phyloP scores from a whole-genome alignment of 805 yeast species.

The Kluyveromyces lactis region DNA sequence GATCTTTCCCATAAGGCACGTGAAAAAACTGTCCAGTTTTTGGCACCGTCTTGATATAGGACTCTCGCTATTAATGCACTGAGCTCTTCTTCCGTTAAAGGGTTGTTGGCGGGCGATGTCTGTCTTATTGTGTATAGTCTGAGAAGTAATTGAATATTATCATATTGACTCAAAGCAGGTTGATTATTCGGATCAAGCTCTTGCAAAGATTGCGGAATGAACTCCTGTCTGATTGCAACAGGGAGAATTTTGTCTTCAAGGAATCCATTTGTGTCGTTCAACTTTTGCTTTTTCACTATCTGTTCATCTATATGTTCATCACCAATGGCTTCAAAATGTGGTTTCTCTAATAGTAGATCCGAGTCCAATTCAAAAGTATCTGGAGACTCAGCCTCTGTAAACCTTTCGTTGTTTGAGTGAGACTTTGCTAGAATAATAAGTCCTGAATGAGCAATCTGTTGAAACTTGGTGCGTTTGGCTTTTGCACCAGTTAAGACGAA shows the following conservation, averaged over 20 bases:
- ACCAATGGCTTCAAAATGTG: slow-evolving; percentile 56
- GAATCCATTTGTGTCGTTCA: slow-evolving; percentile 31
- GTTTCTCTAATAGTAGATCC: slow-evolving; percentile 70
- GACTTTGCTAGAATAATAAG: slow-evolving; percentile 68
- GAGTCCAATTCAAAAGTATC: slow-evolving; percentile 59
- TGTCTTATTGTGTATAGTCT: slow-evolving; percentile 55
- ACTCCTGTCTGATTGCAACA: slow-evolving; percentile 50
- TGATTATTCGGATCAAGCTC: slow-evolving; percentile 73
- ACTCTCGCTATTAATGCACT: slow-evolving; percentile 68
- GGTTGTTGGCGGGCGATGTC: slow-evolving; percentile 63
- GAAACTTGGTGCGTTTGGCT: slow-evolving; percentile 82
- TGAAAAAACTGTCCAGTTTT: slow-evolving; percentile 66
- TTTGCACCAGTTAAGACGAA: slow-evolving; percentile 77
- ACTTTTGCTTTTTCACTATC: slow-evolving; percentile 31
- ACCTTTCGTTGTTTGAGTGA: slow-evolving; percentile 11
- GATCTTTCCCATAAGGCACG: slow-evolving; percentile 89
- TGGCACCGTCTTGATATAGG: slow-evolving; percentile 36
- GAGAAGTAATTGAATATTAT: slow-evolving; percentile 64
- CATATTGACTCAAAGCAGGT: slow-evolving; percentile 62
- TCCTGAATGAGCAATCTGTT: slow-evolving; percentile 60
- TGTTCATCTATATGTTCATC: slow-evolving; percentile 37
- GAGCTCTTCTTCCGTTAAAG: slow-evolving; percentile 75
- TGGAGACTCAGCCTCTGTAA: slow-evolving; percentile 31
- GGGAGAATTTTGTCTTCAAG: slow-evolving; percentile 48
- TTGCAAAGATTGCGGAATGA: slow-evolving; percentile 48